Conservation (phyloP, 768 basidiomycete genomes). For the Astraeus odoratus region DNA sequence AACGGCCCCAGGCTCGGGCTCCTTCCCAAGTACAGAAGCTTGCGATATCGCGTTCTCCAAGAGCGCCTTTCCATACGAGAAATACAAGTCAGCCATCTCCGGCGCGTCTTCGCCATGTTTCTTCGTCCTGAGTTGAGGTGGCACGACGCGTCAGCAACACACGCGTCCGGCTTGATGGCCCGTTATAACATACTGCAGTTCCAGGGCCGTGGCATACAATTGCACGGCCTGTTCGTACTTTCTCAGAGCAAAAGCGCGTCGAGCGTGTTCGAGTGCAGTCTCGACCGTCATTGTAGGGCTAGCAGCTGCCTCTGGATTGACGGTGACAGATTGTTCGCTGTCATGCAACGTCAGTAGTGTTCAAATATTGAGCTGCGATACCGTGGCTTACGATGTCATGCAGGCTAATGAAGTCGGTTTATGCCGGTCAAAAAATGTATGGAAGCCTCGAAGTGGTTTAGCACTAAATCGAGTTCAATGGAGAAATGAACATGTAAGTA, state of each 20-base stretch:
- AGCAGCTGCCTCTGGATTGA: slow-evolving; percentile 21
- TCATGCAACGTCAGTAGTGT: not conserved
- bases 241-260: slow-evolving; percentile 82
- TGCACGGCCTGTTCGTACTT: slow-evolving; percentile 85
- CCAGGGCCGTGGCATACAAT: slow-evolving; percentile 77
- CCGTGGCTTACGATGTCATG: slow-evolving; percentile 21
- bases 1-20: slow-evolving; percentile 46
- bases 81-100: slow-evolving; percentile 81
- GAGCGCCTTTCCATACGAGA: slow-evolving; percentile 88
- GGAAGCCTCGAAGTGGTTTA: not conserved
- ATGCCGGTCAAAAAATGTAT: too few species aligned
- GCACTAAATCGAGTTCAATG: too few species aligned
- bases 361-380: not conserved
- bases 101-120: slow-evolving; percentile 74
- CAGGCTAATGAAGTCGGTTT: not conserved
- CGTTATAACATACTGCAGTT: slow-evolving; percentile 62
- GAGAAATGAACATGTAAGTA: too few species aligned
- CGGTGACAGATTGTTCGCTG: slow-evolving; percentile 8
- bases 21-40: slow-evolving; percentile 84
- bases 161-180: slow-evolving; percentile 1
- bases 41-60: slow-evolving; percentile 88
- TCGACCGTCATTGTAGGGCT: slow-evolving; percentile 34
- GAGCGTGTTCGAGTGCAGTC: slow-evolving; percentile 65
- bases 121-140: slow-evolving; percentile 47
- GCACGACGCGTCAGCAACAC: slow-evolving; percentile 9